Evolutionary conservation across 306 rosid species (phyloP), one percentile per base, ranked within the genome.

Genomic region (Arachis stenosperma): DNA sequence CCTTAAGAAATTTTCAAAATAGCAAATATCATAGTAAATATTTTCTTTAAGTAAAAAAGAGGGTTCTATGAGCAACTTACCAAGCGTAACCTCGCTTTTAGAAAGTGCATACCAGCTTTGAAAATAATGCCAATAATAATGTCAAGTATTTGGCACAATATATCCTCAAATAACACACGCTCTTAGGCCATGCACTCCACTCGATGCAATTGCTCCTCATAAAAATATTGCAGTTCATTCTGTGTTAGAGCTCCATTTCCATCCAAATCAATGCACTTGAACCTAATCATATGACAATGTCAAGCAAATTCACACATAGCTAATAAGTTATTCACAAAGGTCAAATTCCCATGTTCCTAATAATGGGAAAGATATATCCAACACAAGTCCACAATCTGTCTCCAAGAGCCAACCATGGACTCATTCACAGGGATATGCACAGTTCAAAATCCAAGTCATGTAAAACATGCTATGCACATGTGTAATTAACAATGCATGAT

Each of bases 131-230:
- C 17, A 17, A 17, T 17, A 17, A 95, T 82, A 98, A 95, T 95
- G 85, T 95, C 99, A 79, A 95, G 88, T 73, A 91, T 88, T 81
- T 95, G 99, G 84, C 99, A 95, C 77, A 95, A 81, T 71, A 95
- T 91, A 86, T 95, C 99, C 88, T 95, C 99, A 79, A 95, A 95
- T 64, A 95, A 96, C 70, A 91, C 99, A 62, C 98, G 99, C 74
- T 95, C 99, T 72, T 95, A 98, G 70, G 99, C 99, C 99, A 95
- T 91, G 88, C 99, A 95, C 76, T 95, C 99, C 99, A 95, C 91
- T 74, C 98, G 89, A 77, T 17, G 17, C 17, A 17, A 17, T 17
- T 17, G 0, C 17, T 17, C 17, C 17, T 17, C 17, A 17, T 17
- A 17, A 17, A 17, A 17, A 17, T 17, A 17, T 17, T 17, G 17